Evolutionary conservation across 495 filamentous ascomycete species (phyloP).

Genomic region (Amphirosellinia nigrospora): DNA sequence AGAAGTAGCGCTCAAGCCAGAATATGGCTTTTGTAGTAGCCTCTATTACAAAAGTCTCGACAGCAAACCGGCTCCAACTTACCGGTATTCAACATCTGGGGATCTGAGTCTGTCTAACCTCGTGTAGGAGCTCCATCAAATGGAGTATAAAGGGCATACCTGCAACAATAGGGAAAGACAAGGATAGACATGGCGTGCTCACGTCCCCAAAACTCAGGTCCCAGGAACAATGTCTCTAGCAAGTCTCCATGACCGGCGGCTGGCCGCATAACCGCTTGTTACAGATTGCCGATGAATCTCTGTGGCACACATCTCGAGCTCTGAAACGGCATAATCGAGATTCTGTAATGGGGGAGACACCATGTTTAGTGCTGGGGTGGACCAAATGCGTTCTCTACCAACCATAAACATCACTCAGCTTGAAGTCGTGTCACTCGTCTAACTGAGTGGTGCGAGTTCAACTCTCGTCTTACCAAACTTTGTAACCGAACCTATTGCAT

Average conservation of each 20-base stretch:
- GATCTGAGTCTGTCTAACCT: constrained; percentile 23
- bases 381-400: neutral
- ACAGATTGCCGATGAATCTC: constrained; percentile 18
- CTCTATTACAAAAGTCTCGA: neutral
- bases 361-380: neutral
- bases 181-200: constrained; percentile 17
- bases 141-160: neutral
- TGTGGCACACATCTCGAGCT: constrained; percentile 1
- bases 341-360: neutral
- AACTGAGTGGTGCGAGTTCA: neutral
- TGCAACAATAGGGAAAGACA: constrained; percentile 27
- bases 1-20: neutral
- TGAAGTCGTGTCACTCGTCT: constrained; percentile 6
- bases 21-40: neutral
- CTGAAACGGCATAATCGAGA: constrained; percentile 16
- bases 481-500: neutral
- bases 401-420: constrained; percentile 1
- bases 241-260: constrained; percentile 9
- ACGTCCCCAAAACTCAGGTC: constrained; percentile 19
- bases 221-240: constrained; percentile 24
- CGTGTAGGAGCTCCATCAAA: constrained; percentile 1
- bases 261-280: constrained; percentile 23
- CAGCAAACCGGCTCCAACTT: neutral
- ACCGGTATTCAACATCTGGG: constrained; percentile 4
- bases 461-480: neutral